Evolutionary conservation across 2,329 filamentous ascomycete genomes (phyloP).

Genomic region (Anthostomella pinea): DNA sequence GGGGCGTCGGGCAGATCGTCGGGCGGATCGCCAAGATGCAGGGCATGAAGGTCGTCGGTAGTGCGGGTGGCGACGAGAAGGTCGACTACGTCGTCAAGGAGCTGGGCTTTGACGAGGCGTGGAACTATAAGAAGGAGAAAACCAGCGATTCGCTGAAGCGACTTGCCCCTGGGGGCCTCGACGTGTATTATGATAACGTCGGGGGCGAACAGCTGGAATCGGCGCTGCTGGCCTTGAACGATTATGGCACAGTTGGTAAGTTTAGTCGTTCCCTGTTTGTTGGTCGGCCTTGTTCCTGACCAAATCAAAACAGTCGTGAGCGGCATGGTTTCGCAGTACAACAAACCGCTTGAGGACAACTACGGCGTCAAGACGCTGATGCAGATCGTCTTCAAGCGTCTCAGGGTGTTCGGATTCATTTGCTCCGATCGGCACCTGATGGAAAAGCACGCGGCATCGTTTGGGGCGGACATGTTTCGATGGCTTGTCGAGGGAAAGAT

Average conservation of each 20-base stretch:
- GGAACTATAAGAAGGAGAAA: constrained; percentile 87
- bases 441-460: constrained; percentile 1
- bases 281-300: no score
- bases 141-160: constrained; percentile 64
- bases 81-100: constrained; percentile 59
- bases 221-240: constrained; percentile 10
- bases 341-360: constrained; percentile 7
- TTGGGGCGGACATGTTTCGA: constrained; percentile 1
- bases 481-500: constrained; percentile 14
- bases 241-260: constrained; percentile 10
- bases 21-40: constrained; percentile 82
- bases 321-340: constrained; percentile 13
- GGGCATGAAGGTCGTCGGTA: constrained; percentile 75
- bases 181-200: constrained; percentile 61
- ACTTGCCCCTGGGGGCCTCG: constrained; percentile 73
- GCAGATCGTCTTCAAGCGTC: constrained; percentile 11
- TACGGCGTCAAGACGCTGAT: constrained; percentile 10
- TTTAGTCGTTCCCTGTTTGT: no score
- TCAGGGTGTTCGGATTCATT: constrained; percentile 13
- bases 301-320: no score
- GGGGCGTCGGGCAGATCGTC: constrained; percentile 79
- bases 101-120: constrained; percentile 58
- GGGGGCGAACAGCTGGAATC: constrained; percentile 49
- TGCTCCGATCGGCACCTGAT: constrained; percentile 4
- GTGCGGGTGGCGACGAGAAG: constrained; percentile 77